Conservation (phyloP, 2,329 filamentous ascomycete species). For the Lasiodiplodia citricola region DNA sequence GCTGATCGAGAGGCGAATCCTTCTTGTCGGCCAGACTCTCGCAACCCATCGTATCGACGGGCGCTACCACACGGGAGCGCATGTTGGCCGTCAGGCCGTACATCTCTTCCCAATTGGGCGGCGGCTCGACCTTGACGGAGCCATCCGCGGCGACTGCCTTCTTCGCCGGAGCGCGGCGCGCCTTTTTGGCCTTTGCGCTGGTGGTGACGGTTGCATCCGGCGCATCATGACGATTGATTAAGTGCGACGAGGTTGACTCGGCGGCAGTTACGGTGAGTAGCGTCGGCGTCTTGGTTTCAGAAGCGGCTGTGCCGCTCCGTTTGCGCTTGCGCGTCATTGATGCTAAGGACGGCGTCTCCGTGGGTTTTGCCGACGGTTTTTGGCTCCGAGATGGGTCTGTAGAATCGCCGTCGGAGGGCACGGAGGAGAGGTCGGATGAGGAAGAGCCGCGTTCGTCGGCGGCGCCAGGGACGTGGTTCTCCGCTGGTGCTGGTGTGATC, state of each 20-base stretch:
- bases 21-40: constrained; percentile 70
- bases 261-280: constrained; percentile 40
- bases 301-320: constrained; percentile 42
- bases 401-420: constrained; percentile 34
- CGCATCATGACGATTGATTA: not conserved
- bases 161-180: constrained; percentile 45
- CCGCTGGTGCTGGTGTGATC: constrained; percentile 1
- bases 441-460: constrained; percentile 28
- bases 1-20: constrained; percentile 60
- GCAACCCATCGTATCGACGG: constrained; percentile 98
- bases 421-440: constrained; percentile 39
- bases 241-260: constrained; percentile 28
- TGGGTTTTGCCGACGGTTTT: not conserved
- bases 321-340: constrained; percentile 54
- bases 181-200: constrained; percentile 33
- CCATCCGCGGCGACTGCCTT: constrained; percentile 38
- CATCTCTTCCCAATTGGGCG: constrained; percentile 81
- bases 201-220: not conserved
- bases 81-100: constrained; percentile 80
- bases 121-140: constrained; percentile 61
- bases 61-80: constrained; percentile 73
- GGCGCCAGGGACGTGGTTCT: not conserved
- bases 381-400: not conserved
- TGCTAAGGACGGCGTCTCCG: not conserved
- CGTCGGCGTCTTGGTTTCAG: constrained; percentile 29